Conservation (phyloP, 352 stramenopile genomes). For the Phytophthora quininea region DNA sequence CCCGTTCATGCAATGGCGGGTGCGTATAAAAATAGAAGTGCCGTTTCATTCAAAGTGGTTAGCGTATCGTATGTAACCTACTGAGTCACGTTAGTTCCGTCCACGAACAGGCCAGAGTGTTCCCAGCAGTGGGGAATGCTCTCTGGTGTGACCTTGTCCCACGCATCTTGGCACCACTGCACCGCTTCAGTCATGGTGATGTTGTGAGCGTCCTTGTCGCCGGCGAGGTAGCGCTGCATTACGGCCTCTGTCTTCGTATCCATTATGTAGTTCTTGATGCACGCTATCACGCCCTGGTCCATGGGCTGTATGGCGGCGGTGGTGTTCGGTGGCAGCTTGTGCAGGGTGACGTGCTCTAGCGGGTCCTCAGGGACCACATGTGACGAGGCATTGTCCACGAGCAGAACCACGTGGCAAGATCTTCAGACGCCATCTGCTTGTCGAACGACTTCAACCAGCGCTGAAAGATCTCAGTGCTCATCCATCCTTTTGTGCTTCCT, state of each 20-base stretch:
- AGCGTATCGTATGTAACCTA: background rate
- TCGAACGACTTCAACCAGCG: no score
- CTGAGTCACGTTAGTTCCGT: background rate
- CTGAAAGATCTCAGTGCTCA: no score
- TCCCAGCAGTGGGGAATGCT: slow-evolving; percentile 4
- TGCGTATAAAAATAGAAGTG: background rate
- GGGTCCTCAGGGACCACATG: no score
- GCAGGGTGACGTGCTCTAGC: no score
- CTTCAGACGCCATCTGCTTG: no score
- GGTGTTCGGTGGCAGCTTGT: no score
- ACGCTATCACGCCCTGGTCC: no score
- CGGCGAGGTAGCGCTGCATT: slow-evolving; percentile 2
- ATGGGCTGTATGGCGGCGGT: no score
- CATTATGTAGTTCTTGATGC: no score
- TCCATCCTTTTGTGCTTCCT: no score
- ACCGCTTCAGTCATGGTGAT: background rate
- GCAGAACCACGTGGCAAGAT: background rate
- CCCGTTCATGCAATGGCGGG: no score
- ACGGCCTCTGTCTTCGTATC: background rate
- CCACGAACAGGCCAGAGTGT: slow-evolving; percentile 7
- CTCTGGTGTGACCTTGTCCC: slow-evolving; percentile 5
- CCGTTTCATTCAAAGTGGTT: background rate
- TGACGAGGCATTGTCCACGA: no score
- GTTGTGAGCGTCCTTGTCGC: background rate
- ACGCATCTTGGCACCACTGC: slow-evolving; percentile 3